phyloP scores from a whole-genome alignment of 139 green algal species.

The Tetradesmus lagerheimii region DNA sequence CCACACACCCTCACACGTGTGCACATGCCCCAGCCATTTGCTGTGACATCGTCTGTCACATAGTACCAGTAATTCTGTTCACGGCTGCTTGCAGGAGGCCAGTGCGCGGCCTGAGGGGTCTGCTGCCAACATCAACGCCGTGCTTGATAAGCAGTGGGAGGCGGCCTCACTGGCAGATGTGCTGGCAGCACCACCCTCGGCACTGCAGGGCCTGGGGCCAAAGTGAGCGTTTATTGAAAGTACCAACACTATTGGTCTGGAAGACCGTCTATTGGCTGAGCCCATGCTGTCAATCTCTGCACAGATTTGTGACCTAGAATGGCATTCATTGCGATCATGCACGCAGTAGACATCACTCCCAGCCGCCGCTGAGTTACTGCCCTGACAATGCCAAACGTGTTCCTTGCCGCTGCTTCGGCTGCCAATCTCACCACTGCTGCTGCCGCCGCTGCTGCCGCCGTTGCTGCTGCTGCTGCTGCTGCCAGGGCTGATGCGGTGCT shows the following conservation, averaged over 20 bases:
- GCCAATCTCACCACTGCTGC: neutral
- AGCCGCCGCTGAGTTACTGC: too few relatives aligned
- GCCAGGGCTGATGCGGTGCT: constrained; percentile 26
- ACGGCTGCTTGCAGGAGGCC: neutral
- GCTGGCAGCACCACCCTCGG: constrained; percentile 23
- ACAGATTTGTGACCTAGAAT: too few relatives aligned
- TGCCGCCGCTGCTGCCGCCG: neutral
- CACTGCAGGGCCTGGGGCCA: constrained; percentile 37
- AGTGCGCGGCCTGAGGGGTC: neutral
- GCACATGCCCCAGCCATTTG: too few relatives aligned
- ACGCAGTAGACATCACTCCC: too few relatives aligned
- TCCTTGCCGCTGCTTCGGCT: too few relatives aligned
- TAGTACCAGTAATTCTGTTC: neutral
- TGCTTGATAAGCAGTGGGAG: constrained; percentile 38
- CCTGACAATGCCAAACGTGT: too few relatives aligned
- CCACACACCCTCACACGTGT: too few relatives aligned
- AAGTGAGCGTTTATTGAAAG: neutral
- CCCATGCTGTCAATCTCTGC: too few relatives aligned
- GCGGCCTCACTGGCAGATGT: constrained; percentile 5
- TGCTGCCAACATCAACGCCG: constrained; percentile 32
- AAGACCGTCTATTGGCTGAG: too few relatives aligned
- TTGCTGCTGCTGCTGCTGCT: neutral
- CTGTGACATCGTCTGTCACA: too few relatives aligned
- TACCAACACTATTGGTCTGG: too few relatives aligned
- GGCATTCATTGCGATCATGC: too few relatives aligned